A percentile compares a stretch with the other conserved stretches of the same genome.
These are phyloP conservation scores for Lodderomyces metapsilosis DNA, from an alignment of 1,139 yeast species.

Conservation along the genomic window DNA sequence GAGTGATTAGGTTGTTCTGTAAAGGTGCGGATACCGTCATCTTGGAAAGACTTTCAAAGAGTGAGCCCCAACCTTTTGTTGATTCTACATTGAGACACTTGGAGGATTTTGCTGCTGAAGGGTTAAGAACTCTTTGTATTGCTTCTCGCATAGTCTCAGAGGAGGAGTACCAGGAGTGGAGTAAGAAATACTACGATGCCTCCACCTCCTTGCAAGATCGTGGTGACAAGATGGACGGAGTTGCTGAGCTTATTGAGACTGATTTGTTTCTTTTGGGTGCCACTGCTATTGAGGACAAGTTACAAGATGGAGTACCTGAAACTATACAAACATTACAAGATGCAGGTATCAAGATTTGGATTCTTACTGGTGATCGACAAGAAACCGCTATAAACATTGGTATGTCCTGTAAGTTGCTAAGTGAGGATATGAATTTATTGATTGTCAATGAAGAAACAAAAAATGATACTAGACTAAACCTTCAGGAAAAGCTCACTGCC, in stretches of 20 bases:
- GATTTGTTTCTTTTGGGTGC: conserved; percentile 86
- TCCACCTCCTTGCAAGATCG: conserved; percentile 79
- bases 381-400: conserved; percentile 99
- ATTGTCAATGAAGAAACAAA: conserved; percentile 84
- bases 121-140: conserved; percentile 89
- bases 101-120: conserved; percentile 97
- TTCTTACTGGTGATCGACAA: conserved; percentile 95
- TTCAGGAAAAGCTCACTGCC: conserved; percentile 74
- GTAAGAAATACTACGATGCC: conserved; percentile 72
- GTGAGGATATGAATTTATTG: conserved; percentile 94
- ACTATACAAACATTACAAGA: conserved; percentile 91
- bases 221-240: conserved; percentile 68
- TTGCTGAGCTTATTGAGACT: conserved; percentile 73
- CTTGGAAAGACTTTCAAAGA: conserved; percentile 68
- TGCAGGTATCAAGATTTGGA: conserved; percentile 98
- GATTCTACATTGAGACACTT: conserved; percentile 81
- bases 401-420: conserved; percentile 89
- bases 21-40: conserved; percentile 99
- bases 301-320: conserved; percentile 98
- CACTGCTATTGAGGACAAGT: conserved; percentile 95
- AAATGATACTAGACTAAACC: conserved; percentile 69
- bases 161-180: conserved; percentile 66
- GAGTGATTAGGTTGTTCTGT: conserved; percentile 81
- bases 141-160: conserved; percentile 82
- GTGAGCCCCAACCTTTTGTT: conserved; percentile 72